Percentiles rank a stretch among this genome's conserved stretches.
These are phyloP conservation scores for Rubia balearica DNA, from an alignment of 305 asterid genomes.

Conservation along the genomic window DNA sequence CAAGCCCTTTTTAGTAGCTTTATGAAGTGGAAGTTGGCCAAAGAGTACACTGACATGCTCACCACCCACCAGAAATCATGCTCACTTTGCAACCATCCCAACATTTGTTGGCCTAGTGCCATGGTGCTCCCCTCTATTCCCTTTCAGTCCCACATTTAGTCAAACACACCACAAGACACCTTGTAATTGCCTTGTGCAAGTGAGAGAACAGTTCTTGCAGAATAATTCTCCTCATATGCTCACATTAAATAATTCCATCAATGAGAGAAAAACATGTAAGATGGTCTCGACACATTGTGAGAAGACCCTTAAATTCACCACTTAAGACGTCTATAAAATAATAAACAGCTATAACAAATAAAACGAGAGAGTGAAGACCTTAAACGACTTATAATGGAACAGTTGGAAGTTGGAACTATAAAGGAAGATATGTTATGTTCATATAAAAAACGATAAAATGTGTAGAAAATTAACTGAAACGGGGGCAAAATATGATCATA, in stretches of 20 bases:
- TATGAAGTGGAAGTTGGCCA: neutral
- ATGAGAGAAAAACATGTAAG: neutral
- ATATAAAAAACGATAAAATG: neutral
- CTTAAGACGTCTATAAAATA: neutral
- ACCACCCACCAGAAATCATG: neutral
- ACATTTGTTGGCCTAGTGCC: neutral
- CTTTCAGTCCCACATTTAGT: neutral
- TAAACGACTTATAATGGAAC: neutral
- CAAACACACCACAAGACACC: neutral
- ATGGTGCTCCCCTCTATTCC: neutral
- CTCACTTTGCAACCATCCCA: neutral
- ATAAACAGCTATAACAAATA: neutral
- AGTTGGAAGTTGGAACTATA: neutral
- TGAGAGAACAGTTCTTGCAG: neutral
- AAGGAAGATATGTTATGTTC: neutral
- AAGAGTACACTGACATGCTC: neutral
- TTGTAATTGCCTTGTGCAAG: neutral
- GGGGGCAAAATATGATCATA: neutral
- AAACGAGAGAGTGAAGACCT: neutral
- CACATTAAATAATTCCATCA: neutral
- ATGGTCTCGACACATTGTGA: neutral
- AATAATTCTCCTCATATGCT: neutral
- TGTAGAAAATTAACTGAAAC: neutral
- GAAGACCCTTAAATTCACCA: neutral
- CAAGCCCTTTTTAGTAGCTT: neutral